These are phyloP conservation scores for Furcasterigmium sp. DNA, from an alignment of 2,329 filamentous ascomycete genomes.

Conservation along the genomic window DNA sequence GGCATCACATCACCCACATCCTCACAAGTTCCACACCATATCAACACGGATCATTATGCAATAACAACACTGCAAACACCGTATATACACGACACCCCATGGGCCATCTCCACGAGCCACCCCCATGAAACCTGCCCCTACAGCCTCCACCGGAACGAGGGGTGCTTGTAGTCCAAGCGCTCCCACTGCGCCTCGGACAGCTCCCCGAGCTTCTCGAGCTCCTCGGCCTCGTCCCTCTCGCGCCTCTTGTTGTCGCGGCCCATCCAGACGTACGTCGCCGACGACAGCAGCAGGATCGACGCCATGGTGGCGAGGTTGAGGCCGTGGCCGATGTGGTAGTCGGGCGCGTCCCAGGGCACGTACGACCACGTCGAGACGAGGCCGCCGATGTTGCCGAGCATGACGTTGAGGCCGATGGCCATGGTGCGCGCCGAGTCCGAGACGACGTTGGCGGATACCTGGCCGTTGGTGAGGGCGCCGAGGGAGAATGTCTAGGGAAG, in stretches of 20 bases:
- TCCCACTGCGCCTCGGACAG: conserved; percentile 4
- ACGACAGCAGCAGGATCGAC: conserved; percentile 4
- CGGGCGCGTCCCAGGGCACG: conserved; percentile 10
- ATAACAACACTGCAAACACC: too few relatives aligned
- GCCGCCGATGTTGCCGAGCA: conserved; percentile 12
- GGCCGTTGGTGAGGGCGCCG: conserved; percentile 60
- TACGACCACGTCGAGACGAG: conserved; percentile 13
- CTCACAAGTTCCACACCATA: too few relatives aligned
- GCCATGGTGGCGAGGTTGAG: conserved; percentile 8
- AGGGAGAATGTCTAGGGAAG: conserved; percentile 59
- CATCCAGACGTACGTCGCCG: conserved; percentile 9
- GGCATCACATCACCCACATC: too few relatives aligned
- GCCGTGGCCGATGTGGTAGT: conserved; percentile 11
- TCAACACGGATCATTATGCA: too few relatives aligned
- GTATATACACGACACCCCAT: too few relatives aligned
- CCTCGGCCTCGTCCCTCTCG: conserved; percentile 4
- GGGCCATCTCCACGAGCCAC: too few relatives aligned
- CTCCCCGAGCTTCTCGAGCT: conserved; percentile 8
- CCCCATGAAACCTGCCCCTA: neutral
- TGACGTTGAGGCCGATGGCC: conserved; percentile 58
- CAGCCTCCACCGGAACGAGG: conserved; percentile 11
- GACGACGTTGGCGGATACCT: conserved; percentile 63
- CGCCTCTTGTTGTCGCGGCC: conserved; percentile 11
- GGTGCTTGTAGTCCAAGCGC: conserved; percentile 13
- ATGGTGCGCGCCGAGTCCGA: conserved; percentile 61